phyloP scores from a whole-genome alignment of 306 rosid species.

The Prunus padus region DNA sequence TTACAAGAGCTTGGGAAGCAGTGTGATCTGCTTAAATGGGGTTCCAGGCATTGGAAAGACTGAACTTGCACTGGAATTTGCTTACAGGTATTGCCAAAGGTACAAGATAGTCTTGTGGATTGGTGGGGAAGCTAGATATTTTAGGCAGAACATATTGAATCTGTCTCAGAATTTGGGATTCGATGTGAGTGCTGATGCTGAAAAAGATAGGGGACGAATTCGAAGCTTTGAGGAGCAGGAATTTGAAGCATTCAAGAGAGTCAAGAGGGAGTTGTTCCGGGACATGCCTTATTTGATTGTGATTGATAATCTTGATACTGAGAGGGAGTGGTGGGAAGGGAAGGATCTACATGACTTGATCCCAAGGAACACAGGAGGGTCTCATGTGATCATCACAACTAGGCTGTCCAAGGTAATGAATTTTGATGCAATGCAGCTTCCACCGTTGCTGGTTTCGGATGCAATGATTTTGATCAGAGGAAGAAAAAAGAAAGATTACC shows the following conservation, averaged over 20 bases:
- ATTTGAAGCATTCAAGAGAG: constrained; percentile 76
- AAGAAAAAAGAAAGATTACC: constrained; percentile 65
- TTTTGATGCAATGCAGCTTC: constrained; percentile 62
- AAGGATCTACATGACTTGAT: constrained; percentile 70
- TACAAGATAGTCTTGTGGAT: constrained; percentile 91
- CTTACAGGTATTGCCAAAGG: constrained; percentile 63
- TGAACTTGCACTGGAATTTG: constrained; percentile 76
- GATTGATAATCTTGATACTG: constrained; percentile 83
- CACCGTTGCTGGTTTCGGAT: constrained; percentile 55
- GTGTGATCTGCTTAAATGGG: constrained; percentile 76
- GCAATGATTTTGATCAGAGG: constrained; percentile 77
- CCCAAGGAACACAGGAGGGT: constrained; percentile 74
- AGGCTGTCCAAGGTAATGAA: constrained; percentile 61
- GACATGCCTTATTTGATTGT: constrained; percentile 77
- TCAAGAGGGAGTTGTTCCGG: constrained; percentile 75
- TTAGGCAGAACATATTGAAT: constrained; percentile 74
- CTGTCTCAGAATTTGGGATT: constrained; percentile 60
- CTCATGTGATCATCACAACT: constrained; percentile 76
- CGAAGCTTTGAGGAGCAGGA: constrained; percentile 94
- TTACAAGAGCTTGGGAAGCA: constrained; percentile 49
- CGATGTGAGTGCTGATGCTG: constrained; percentile 80
- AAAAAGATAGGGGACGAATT: constrained; percentile 67
- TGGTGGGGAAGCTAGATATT: constrained; percentile 77
- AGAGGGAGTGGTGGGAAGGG: constrained; percentile 90
- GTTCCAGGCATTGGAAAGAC: constrained; percentile 82